Evolutionary conservation across 306 rosid species (phyloP), one percentile per base, ranked within the genome.

Genomic region (Cotoneaster glaucophyllus): DNA sequence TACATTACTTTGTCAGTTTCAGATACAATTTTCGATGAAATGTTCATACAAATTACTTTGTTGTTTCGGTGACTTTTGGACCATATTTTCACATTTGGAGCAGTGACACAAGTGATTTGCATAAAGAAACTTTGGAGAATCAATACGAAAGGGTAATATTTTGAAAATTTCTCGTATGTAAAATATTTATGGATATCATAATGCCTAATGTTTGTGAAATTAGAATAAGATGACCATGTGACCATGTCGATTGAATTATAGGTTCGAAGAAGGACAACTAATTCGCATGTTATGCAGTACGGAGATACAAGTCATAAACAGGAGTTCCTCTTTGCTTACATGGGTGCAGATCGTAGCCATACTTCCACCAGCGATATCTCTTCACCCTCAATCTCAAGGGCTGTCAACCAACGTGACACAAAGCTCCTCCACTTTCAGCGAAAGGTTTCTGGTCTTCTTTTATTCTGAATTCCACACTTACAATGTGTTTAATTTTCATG

Each of bases 251-350:
- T 25, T 65, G 26, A 4, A 74, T 13, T 73, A 69, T 22, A 87
- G 97, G 89, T 91, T 54, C 82, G 71, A 3, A n/a, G 61, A 22
- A 91, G 89, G 79, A 82, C 93, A 0, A 0, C 0, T 0, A 8
- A 11, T 32, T 88, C 96, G 79, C 90, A 86, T 63, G 97, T 91
- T 29, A 86, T 81, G 90, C 77, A 82, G 78, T 88, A 62, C 54
- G 95, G 97, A 62, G 80, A 85, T 57, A 75, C 1, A 71, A 25
- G 26, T 25, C 26, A 25, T 25, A 25, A 25, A 25, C 26, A 25
- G 26, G 26, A 25, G 26, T 25, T 25, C 26, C 26, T 25, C 26
- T 25, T 25, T 25, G 26, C 26, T 25, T 25, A 25, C 26, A 25
- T 25, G 26, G 26, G 26, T 25, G 26, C 26, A 25, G 26, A 25